phyloP scores from a whole-genome alignment of 2,329 filamentous ascomycete genomes.

The Scytalidium sp. region DNA sequence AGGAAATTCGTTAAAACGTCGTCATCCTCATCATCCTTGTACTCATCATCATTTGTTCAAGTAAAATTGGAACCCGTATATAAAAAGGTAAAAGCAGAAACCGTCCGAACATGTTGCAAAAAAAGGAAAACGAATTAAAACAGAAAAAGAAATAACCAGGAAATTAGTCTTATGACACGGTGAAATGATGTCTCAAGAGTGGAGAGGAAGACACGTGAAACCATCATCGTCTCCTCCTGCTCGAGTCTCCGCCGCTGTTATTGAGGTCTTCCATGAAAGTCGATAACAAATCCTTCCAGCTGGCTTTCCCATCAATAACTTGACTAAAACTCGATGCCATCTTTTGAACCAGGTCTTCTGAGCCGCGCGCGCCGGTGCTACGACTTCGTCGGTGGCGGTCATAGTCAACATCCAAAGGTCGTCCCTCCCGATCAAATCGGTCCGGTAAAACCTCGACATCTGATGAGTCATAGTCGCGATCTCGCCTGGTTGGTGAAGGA shows the following conservation, averaged over 20 bases:
- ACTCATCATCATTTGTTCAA: too few relatives aligned
- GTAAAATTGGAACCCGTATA: too few relatives aligned
- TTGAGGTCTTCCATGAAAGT: conserved; percentile 18
- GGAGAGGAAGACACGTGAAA: not conserved
- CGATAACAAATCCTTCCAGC: conserved; percentile 25
- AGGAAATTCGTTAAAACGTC: not conserved
- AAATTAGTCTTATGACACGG: too few relatives aligned
- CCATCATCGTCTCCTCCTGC: not conserved
- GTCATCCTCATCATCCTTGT: not conserved
- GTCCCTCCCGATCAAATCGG: conserved; percentile 25
- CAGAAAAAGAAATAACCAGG: not conserved
- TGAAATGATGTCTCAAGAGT: not conserved
- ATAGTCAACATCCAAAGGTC: conserved; percentile 13
- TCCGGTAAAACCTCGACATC: conserved; percentile 24
- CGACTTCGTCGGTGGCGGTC: not conserved
- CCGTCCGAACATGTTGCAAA: not conserved
- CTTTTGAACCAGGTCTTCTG: conserved; percentile 25
- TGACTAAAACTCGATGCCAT: conserved; percentile 20
- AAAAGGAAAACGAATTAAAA: not conserved
- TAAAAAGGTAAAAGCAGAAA: not conserved
- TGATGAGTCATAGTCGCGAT: not conserved
- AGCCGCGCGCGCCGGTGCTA: conserved; percentile 1
- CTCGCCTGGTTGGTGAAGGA: not conserved
- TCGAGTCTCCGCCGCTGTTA: conserved; percentile 1
- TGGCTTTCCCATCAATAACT: conserved; percentile 24